Evolutionary conservation across 805 yeast species (phyloP).

Genomic region (Torulaspora gathmanii): DNA sequence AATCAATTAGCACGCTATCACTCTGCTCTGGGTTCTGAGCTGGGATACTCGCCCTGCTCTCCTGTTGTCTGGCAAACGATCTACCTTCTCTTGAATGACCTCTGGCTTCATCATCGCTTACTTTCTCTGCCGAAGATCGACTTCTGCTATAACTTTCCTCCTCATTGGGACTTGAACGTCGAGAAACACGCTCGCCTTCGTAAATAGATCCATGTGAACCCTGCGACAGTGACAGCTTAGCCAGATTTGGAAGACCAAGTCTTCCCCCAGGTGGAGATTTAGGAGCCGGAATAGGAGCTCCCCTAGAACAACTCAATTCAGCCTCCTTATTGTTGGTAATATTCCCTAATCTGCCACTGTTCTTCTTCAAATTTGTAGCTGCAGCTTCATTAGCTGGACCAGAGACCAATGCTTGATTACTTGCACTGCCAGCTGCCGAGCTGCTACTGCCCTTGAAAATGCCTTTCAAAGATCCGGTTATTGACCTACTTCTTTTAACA

Average conservation of each 20-base stretch:
- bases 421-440: neutral
- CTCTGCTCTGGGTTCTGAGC: conserved; percentile 4
- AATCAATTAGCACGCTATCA: conserved; percentile 9
- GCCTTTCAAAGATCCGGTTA: conserved; percentile 29
- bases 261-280: conserved; percentile 16
- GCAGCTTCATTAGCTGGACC: conserved; percentile 5
- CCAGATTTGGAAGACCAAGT: conserved; percentile 17
- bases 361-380: conserved; percentile 6
- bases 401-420: neutral
- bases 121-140: conserved; percentile 3
- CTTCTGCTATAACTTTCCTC: conserved; percentile 14
- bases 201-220: conserved; percentile 12
- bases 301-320: conserved; percentile 23
- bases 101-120: conserved; percentile 6
- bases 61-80: conserved; percentile 5
- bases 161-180: conserved; percentile 23
- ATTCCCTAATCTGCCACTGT: conserved; percentile 12
- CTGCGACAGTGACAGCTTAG: conserved; percentile 20
- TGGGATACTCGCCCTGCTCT: conserved; percentile 5
- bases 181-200: conserved; percentile 16
- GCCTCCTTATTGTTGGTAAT: conserved; percentile 21
- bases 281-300: conserved; percentile 10
- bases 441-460: conserved; percentile 15
- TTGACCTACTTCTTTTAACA: conserved; percentile 22
- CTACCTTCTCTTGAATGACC: conserved; percentile 1